A percentile compares a stretch with the other conserved stretches of the same genome.
Conservation (phyloP, 148 eudicot species). For the Rhododendron molle region DNA sequence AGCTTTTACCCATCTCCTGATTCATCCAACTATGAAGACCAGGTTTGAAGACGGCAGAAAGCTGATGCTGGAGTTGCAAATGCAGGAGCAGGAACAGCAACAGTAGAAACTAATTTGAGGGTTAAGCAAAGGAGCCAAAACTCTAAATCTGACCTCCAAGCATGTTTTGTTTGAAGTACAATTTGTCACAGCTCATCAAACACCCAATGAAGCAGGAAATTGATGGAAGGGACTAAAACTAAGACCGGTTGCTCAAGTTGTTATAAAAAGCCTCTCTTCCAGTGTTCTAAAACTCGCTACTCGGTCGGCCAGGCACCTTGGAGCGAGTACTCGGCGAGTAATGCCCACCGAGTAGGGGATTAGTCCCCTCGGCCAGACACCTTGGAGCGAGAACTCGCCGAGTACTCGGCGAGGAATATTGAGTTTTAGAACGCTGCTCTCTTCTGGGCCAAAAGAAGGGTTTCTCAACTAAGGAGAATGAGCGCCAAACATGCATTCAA, state of each 20-base stretch:
- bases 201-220: conserved; percentile 1
- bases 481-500: neutral
- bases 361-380: no score
- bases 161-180: neutral
- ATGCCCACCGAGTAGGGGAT: no score
- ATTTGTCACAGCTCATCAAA: neutral
- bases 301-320: no score
- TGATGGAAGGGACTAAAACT: neutral
- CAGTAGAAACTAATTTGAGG: neutral
- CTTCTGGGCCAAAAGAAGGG: neutral
- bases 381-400: no score
- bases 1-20: neutral
- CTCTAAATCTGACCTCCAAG: neutral
- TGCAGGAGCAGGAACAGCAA: neutral
- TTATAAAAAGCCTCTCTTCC: neutral
- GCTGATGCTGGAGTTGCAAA: neutral
- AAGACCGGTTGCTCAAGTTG: neutral
- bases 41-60: neutral
- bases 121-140: neutral
- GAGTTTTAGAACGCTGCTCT: no score
- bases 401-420: no score
- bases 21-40: neutral
- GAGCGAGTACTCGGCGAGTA: no score
- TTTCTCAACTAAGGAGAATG: neutral
- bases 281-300: no score